A percentile compares a stretch with the other conserved stretches of the same genome.
These are phyloP conservation scores for Apiotrichum veenhuisii DNA, from an alignment of 1,284 basidiomycete genomes.

Conservation along the genomic window DNA sequence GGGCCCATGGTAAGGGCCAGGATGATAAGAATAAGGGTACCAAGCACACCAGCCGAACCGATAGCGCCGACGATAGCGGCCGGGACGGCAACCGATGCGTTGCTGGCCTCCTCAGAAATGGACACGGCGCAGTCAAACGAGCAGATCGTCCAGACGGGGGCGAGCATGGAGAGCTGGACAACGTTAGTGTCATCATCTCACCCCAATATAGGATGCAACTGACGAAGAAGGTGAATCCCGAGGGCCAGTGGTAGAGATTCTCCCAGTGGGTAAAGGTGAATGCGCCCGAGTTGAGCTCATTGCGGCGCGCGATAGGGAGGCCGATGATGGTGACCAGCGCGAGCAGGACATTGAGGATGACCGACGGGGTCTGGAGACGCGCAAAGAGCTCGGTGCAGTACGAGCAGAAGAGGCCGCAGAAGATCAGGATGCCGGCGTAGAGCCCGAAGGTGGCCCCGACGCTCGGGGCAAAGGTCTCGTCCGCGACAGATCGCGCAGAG, in stretches of 20 bases:
- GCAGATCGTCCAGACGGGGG: constrained; percentile 72
- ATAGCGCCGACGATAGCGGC: constrained; percentile 63
- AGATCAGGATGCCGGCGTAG: constrained; percentile 40
- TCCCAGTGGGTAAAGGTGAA: constrained; percentile 52
- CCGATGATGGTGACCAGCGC: constrained; percentile 71
- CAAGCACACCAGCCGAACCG: constrained; percentile 60
- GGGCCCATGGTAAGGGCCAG: constrained; percentile 54
- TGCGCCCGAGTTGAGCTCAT: constrained; percentile 63
- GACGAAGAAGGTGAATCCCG: constrained; percentile 57
- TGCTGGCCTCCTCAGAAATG: constrained; percentile 67
- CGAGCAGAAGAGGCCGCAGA: constrained; percentile 56
- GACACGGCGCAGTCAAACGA: constrained; percentile 63
- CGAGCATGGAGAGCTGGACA: constrained; percentile 69
- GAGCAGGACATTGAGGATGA: constrained; percentile 64
- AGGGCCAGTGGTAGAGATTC: constrained; percentile 61
- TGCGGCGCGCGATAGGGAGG: constrained; percentile 66
- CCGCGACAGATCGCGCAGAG: constrained; percentile 39
- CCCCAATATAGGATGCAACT: background rate
- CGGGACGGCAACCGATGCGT: constrained; percentile 68
- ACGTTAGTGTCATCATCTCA: background rate
- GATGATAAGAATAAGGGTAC: constrained; percentile 46
- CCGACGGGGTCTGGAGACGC: constrained; percentile 66
- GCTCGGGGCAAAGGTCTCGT: constrained; percentile 33
- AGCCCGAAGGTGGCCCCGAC: constrained; percentile 43
- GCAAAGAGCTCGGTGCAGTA: constrained; percentile 65